Evolutionary conservation across 176 grass and related monocot genomes (phyloP).

Genomic region (Secale cereale): DNA sequence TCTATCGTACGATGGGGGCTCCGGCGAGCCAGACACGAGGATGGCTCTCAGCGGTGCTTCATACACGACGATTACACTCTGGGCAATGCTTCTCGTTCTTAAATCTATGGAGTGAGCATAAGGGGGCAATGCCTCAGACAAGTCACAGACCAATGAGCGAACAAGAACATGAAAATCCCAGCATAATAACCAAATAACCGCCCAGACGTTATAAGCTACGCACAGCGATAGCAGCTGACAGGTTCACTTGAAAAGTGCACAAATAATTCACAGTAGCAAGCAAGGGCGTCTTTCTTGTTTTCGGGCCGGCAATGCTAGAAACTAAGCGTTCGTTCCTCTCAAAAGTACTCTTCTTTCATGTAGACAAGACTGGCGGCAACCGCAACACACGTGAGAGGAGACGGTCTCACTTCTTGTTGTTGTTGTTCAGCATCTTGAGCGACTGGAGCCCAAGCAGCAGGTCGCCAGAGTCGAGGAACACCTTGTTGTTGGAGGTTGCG

Average conservation of each 20-base stretch:
- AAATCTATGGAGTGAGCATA: too few species aligned
- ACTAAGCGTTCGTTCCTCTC: not conserved
- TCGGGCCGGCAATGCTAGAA: not conserved
- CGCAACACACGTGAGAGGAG: not conserved
- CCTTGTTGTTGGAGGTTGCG: conserved; percentile 63
- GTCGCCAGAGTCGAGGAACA: conserved; percentile 73
- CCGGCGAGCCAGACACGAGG: too few species aligned
- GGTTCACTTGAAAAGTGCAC: not conserved
- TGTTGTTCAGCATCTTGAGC: conserved; percentile 39
- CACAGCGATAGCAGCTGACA: not conserved
- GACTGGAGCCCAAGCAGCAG: conserved; percentile 78
- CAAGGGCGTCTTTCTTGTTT: not conserved
- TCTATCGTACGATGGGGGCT: too few species aligned
- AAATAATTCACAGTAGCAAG: not conserved
- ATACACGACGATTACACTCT: too few species aligned
- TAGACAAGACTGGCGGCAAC: not conserved
- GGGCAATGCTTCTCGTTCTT: too few species aligned
- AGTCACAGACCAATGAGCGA: too few species aligned
- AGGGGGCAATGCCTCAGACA: too few species aligned
- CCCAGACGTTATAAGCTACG: not conserved
- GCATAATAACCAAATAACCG: not conserved
- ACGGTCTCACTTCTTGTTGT: conserved; percentile 41
- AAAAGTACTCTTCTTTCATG: conserved; percentile 7
- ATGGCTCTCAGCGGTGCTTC: too few species aligned
- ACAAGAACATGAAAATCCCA: too few species aligned